These are phyloP conservation scores for Fusarium sp. DNA, from an alignment of 2,329 filamentous ascomycete species.

Conservation along the genomic window DNA sequence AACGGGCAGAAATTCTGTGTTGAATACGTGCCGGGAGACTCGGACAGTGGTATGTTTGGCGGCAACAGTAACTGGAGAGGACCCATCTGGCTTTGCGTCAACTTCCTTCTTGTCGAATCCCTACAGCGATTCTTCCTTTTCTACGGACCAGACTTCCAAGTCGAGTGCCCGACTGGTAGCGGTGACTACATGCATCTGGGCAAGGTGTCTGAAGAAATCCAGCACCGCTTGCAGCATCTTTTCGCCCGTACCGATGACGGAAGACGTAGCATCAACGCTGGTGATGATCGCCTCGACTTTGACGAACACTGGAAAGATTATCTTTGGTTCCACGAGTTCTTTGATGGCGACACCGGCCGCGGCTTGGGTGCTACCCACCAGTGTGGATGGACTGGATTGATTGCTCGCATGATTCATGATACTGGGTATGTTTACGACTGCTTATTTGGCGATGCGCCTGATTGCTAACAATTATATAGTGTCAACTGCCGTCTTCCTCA, in stretches of 20 bases:
- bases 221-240: conserved; percentile 92
- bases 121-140: conserved; percentile 97
- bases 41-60: conserved; percentile 93
- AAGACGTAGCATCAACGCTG: conserved; percentile 87
- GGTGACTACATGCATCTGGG: conserved; percentile 96
- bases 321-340: conserved; percentile 97
- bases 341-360: conserved; percentile 90
- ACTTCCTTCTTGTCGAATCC: conserved; percentile 93
- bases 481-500: conserved; percentile 91
- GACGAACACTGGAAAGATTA: conserved; percentile 88
- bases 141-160: conserved; percentile 87
- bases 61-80: conserved; percentile 99
- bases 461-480: conserved; percentile 64
- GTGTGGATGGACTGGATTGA: conserved; percentile 95
- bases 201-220: conserved; percentile 93
- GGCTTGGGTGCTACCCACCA: conserved; percentile 94
- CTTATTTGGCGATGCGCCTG: neutral
- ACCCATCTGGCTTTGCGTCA: conserved; percentile 95
- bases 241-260: conserved; percentile 88
- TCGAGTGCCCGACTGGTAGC: conserved; percentile 94
- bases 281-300: conserved; percentile 87
- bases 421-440: conserved; percentile 77
- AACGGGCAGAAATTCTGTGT: conserved; percentile 92
- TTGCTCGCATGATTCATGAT: conserved; percentile 97
- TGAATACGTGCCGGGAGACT: conserved; percentile 93